Percentiles rank a stretch among this genome's conserved stretches.
Evolutionary conservation across 352 stramenopile species (phyloP).

Genomic region (Phytophthora fragariae): DNA sequence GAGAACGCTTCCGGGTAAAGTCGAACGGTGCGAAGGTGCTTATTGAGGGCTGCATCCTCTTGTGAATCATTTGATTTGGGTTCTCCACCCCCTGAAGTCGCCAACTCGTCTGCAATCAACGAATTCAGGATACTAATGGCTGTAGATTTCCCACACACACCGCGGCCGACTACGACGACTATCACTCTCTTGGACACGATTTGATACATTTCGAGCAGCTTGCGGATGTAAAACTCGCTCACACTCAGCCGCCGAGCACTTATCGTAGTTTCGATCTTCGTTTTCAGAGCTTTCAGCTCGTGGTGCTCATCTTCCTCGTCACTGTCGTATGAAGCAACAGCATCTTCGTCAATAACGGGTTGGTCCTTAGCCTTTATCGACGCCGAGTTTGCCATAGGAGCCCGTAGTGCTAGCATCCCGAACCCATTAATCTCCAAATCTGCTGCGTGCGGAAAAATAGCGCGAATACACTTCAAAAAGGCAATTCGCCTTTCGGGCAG

Average conservation of each 20-base stretch:
- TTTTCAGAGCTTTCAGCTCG: conserved; percentile 45
- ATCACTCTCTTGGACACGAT: conserved; percentile 47
- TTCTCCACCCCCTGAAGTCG: neutral
- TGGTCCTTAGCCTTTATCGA: conserved; percentile 9
- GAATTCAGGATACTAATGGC: conserved; percentile 52
- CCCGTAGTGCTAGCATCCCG: conserved; percentile 27
- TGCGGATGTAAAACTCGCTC: conserved; percentile 59
- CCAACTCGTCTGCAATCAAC: conserved; percentile 31
- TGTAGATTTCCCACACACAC: conserved; percentile 67
- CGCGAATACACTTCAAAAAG: conserved; percentile 51
- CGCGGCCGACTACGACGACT: conserved; percentile 59
- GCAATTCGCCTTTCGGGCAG: conserved; percentile 48
- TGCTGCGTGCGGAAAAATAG: conserved; percentile 45
- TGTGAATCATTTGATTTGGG: neutral
- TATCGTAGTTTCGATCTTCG: conserved; percentile 39
- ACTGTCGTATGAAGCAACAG: conserved; percentile 42
- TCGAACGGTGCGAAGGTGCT: conserved; percentile 40
- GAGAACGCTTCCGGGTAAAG: conserved; percentile 56
- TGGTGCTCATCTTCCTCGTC: conserved; percentile 50
- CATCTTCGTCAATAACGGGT: conserved; percentile 5
- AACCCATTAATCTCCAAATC: conserved; percentile 52
- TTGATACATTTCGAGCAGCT: conserved; percentile 70
- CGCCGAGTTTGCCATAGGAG: conserved; percentile 4
- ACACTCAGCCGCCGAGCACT: conserved; percentile 33
- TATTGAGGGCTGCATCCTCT: conserved; percentile 1